A percentile compares a stretch with the other conserved stretches of the same genome.
These are phyloP conservation scores for Elongisporangium senticosum DNA, from an alignment of 352 stramenopile genomes.

Conservation along the genomic window DNA sequence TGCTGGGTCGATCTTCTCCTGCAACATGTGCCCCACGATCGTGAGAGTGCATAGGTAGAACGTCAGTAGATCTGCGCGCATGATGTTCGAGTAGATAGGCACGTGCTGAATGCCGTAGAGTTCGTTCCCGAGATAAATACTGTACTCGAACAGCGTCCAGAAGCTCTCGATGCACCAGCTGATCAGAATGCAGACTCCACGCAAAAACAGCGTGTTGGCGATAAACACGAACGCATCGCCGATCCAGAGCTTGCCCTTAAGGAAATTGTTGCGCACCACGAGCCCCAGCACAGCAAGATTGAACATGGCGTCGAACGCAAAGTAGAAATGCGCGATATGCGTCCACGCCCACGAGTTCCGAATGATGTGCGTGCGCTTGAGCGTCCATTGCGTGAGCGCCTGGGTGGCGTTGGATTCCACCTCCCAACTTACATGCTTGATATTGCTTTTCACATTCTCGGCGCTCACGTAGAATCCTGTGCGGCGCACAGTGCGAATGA, in stretches of 20 bases:
- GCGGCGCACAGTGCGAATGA: conserved; percentile 21
- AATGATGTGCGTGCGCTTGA: conserved; percentile 9
- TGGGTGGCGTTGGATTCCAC: conserved; percentile 10
- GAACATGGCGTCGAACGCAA: conserved; percentile 33
- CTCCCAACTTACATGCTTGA: conserved; percentile 20
- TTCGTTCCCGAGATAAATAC: conserved; percentile 12
- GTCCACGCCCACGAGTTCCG: conserved; percentile 44
- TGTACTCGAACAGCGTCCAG: conserved; percentile 40
- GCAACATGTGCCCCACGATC: conserved; percentile 21
- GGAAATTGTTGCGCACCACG: conserved; percentile 26
- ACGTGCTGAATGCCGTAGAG: conserved; percentile 8
- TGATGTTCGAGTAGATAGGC: conserved; percentile 20
- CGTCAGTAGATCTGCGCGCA: conserved; percentile 28
- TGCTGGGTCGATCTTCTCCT: conserved; percentile 22
- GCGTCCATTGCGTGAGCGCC: conserved; percentile 11
- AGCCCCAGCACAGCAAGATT: conserved; percentile 30
- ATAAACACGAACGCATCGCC: conserved; percentile 42
- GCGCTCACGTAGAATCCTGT: conserved; percentile 28
- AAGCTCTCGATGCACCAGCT: conserved; percentile 38
- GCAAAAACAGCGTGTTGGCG: conserved; percentile 26
- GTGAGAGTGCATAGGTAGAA: conserved; percentile 25
- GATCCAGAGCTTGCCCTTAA: conserved; percentile 31
- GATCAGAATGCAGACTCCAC: conserved; percentile 26
- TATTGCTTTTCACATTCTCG: conserved; percentile 26
- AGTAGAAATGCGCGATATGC: conserved; percentile 36